phyloP scores from a whole-genome alignment of 1,284 basidiomycete species.

The Neotropicomus parvogracilis region DNA sequence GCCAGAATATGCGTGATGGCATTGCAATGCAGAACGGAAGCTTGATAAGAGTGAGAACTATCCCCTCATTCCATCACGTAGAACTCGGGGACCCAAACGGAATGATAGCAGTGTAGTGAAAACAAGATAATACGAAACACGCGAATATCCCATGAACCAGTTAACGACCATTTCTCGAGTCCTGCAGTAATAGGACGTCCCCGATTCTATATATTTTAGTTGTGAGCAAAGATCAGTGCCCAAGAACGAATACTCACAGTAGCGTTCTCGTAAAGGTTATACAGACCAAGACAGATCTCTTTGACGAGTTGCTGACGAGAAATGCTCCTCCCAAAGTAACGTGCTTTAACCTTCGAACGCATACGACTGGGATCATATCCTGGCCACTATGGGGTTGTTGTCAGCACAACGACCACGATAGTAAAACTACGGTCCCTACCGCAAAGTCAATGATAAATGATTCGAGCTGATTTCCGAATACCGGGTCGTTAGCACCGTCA shows the following conservation, averaged over 20 bases:
- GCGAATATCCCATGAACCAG: conserved; percentile 18
- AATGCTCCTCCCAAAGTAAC: conserved; percentile 8
- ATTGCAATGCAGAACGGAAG: too few relatives aligned
- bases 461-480: conserved; percentile 23
- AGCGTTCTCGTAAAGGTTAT: conserved; percentile 6
- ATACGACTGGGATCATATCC: conserved; percentile 21
- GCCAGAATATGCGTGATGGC: too few relatives aligned
- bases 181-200: conserved; percentile 11
- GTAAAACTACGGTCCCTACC: conserved; percentile 7
- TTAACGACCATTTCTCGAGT: conserved; percentile 24
- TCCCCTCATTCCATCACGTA: conserved; percentile 28
- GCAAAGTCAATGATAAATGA: conserved; percentile 21
- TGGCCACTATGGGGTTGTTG: conserved; percentile 23
- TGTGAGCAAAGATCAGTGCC: background rate
- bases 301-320: conserved; percentile 23
- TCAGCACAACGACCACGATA: background rate
- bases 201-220: conserved; percentile 9
- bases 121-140: conserved; percentile 23
- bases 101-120: conserved; percentile 28
- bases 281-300: conserved; percentile 13
- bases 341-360: conserved; percentile 16
- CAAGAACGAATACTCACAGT: conserved; percentile 14
- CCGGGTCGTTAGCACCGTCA: conserved; percentile 20
- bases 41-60: too few relatives aligned
- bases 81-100: conserved; percentile 25